phyloP scores from a whole-genome alignment of 108 stramenopile genomes.

The Schizochytrium sp. region DNA sequence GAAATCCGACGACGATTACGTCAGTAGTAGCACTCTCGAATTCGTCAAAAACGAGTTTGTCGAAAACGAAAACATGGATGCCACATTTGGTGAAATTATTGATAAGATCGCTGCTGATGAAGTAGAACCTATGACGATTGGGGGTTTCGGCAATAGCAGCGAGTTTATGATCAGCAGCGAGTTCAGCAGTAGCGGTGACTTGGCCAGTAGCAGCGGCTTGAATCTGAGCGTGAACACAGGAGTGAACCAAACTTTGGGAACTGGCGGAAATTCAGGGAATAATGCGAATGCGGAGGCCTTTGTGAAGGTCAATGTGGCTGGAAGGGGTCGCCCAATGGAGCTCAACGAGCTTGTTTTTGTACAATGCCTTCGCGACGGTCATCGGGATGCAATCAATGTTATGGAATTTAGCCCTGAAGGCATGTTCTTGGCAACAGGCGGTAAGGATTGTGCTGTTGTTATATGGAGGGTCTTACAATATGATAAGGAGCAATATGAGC shows the following conservation, averaged over 20 bases:
- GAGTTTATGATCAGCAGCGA: no score
- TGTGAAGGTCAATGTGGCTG: not conserved
- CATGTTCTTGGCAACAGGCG: constrained; percentile 48
- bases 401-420: constrained; percentile 21
- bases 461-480: constrained; percentile 35
- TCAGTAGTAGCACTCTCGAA: no score
- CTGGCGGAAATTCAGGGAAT: not conserved
- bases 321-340: not conserved
- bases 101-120: no score
- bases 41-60: no score
- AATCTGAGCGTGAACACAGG: no score
- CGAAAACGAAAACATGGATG: no score
- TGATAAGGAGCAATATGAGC: constrained; percentile 44
- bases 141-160: no score
- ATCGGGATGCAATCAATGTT: not conserved
- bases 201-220: no score
- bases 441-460: not conserved
- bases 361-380: constrained; percentile 48
- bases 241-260: not conserved
- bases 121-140: no score
- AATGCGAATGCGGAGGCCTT: not conserved
- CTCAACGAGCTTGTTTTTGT: constrained; percentile 52
- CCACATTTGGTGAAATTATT: no score
- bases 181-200: no score
- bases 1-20: no score